phyloP scores from a whole-genome alignment of 108 stramenopile species.

The Schizochytrium sp. region DNA sequence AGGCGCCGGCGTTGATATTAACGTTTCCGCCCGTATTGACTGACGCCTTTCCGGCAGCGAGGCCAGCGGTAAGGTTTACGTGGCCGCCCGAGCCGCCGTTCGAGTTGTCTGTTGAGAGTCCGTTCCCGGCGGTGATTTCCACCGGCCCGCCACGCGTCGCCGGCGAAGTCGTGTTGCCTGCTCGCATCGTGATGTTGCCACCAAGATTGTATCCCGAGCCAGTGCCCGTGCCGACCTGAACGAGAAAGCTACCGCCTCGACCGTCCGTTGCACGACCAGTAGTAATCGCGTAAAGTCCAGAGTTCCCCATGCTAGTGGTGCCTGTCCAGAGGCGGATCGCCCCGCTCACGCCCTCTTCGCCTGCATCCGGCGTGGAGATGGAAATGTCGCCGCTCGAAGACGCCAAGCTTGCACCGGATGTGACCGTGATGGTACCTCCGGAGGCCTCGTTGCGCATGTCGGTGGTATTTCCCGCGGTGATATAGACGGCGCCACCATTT shows the following conservation, averaged over 20 bases:
- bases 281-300: background rate
- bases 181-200: slow-evolving; percentile 28
- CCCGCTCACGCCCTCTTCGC: background rate
- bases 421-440: background rate
- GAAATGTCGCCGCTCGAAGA: background rate
- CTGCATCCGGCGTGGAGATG: background rate
- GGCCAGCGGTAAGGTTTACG: slow-evolving; percentile 37
- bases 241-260: background rate
- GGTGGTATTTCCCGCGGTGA: slow-evolving; percentile 35
- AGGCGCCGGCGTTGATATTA: slow-evolving; percentile 25
- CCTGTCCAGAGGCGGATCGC: background rate
- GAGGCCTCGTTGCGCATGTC: background rate
- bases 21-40: slow-evolving; percentile 33
- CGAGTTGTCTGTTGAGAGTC: background rate
- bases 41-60: slow-evolving; percentile 21
- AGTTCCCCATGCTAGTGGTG: slow-evolving; percentile 2
- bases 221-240: background rate
- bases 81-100: slow-evolving; percentile 35
- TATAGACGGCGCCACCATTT: slow-evolving; percentile 28
- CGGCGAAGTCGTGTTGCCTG: slow-evolving; percentile 23
- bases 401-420: background rate
- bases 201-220: background rate
- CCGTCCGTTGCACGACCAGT: background rate
- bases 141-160: slow-evolving; percentile 26
- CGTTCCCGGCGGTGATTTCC: slow-evolving; percentile 29